Evolutionary conservation across 257 asterid species (phyloP), one percentile per base, ranked within the genome.

Genomic region (Ligustrum vulgare): DNA sequence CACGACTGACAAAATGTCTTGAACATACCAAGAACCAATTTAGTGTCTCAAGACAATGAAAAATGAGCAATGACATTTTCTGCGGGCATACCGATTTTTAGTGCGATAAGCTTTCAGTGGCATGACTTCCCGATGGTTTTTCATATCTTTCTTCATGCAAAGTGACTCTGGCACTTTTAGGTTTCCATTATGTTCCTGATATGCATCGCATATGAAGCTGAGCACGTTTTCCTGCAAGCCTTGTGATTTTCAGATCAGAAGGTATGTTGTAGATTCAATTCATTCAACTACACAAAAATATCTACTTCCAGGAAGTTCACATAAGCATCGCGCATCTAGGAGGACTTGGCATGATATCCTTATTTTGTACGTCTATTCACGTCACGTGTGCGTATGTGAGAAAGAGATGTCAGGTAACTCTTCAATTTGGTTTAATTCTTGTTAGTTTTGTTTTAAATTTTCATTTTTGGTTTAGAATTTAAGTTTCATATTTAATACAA

Each of bases 41-140:
- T 51, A 34, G 37, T 0, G 25, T 16, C 23, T n/a, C 16, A 3
- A 6, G n/a, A 74, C 2, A 67, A 60, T 16, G 63, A n/a, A 36
- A n/a, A 13, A 41, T 16, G 35, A 22, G 71, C 15, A 28, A 25
- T 60, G 36, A 37, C 34, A 37, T 51, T 47, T 49, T 65, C 58
- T 70, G 22, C 76, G 39, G 63, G 69, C 81, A 62, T 84, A 92
- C 98, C 93, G 89, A 43, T 95, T 93, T 85, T 49, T 85, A 34
- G 98, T 78, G 68, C 94, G 91, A 71, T 95, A 93, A 70, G 90
- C 60, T 85, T 93, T 95, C 68, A 95, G 74, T 41, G 72, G 84
- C 69, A 84, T 81, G 70, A 81, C 70, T 78, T 86, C 88, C 74
- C 84, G 87, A 35, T 51, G 80, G 79, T 82, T 82, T 36, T 96